These are phyloP conservation scores for Cucurbitaria berberidis DNA, from an alignment of 2,329 filamentous ascomycete genomes.

Conservation along the genomic window DNA sequence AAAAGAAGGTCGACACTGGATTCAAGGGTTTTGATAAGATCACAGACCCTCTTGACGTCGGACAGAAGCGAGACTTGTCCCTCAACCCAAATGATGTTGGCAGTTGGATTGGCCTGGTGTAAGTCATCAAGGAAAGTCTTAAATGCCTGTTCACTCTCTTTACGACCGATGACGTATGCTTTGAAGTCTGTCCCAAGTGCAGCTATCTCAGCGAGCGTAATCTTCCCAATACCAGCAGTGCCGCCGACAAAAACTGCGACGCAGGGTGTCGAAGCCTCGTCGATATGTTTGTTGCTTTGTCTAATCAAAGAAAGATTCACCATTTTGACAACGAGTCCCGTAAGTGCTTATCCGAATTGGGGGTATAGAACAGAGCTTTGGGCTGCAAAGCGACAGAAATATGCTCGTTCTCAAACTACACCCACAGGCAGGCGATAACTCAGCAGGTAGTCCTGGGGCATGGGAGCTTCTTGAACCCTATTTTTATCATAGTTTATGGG, in stretches of 20 bases:
- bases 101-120: slow-evolving; percentile 46
- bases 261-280: slow-evolving; percentile 45
- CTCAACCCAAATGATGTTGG: slow-evolving; percentile 53
- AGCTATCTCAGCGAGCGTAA: slow-evolving; percentile 50
- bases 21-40: slow-evolving; percentile 49
- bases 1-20: slow-evolving; percentile 53
- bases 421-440: too few relatives aligned
- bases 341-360: neutral
- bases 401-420: too few relatives aligned
- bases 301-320: neutral
- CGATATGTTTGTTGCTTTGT: slow-evolving; percentile 48
- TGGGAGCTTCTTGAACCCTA: too few relatives aligned
- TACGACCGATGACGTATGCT: slow-evolving; percentile 55
- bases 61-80: slow-evolving; percentile 55
- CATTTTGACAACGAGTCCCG: neutral
- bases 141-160: slow-evolving; percentile 40
- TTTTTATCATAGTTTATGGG: too few relatives aligned
- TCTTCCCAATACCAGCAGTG: slow-evolving; percentile 56
- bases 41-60: slow-evolving; percentile 51
- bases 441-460: too few relatives aligned
- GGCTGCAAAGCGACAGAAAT: too few relatives aligned
- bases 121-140: slow-evolving; percentile 48
- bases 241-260: slow-evolving; percentile 55
- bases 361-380: too few relatives aligned
- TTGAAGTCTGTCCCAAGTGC: slow-evolving; percentile 43